These are phyloP conservation scores for Phytophthora rubi DNA, from an alignment of 352 stramenopile species.

Conservation along the genomic window DNA sequence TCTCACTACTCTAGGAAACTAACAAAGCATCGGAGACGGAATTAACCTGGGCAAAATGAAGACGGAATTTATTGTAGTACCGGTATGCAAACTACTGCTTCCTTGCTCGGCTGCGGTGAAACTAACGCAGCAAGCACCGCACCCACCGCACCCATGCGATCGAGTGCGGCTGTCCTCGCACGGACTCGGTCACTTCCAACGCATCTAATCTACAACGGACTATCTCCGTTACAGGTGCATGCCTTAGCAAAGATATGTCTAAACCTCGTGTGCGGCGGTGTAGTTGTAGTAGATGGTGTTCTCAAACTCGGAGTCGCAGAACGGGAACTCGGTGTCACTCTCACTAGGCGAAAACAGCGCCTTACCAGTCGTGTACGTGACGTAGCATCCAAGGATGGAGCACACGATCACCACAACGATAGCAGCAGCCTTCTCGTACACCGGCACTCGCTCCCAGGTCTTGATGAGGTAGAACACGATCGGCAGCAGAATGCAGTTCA, in stretches of 20 bases:
- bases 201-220: too few relatives aligned
- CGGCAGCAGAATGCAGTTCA: conserved; percentile 68
- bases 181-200: too few relatives aligned
- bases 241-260: neutral
- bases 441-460: conserved; percentile 46
- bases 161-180: too few relatives aligned
- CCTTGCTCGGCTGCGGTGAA: too few relatives aligned
- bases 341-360: conserved; percentile 41
- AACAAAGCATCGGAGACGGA: too few relatives aligned
- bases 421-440: conserved; percentile 41
- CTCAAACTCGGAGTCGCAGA: conserved; percentile 55
- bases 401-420: conserved; percentile 39
- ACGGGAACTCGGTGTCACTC: conserved; percentile 49
- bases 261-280: conserved; percentile 33
- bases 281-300: conserved; percentile 58
- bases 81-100: too few relatives aligned
- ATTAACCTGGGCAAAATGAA: too few relatives aligned
- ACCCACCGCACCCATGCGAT: too few relatives aligned
- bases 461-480: conserved; percentile 77
- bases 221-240: too few relatives aligned
- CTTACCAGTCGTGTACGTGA: conserved; percentile 55
- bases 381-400: conserved; percentile 40
- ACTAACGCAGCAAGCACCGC: too few relatives aligned
- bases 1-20: too few relatives aligned
- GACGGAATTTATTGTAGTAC: too few relatives aligned